A percentile compares a stretch with the other conserved stretches of the same genome.
phyloP scores from a whole-genome alignment of 192 early-diverging fungal species.

The Pecoramyces ruminantium region DNA sequence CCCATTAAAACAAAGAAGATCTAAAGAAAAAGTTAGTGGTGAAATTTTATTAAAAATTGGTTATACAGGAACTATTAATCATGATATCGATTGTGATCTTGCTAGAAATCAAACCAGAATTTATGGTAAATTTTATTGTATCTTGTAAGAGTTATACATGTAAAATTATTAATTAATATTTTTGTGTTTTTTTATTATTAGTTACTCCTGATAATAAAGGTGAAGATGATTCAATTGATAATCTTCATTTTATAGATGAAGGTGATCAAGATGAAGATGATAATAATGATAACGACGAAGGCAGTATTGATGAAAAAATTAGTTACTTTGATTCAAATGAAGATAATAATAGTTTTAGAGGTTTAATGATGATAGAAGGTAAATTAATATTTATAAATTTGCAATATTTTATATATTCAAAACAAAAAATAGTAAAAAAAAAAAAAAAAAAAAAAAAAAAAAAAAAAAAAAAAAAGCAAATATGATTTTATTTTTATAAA shows the following conservation, averaged over 20 bases:
- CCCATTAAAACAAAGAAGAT: slow-evolving; percentile 3
- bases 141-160: too few species aligned
- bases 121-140: neutral
- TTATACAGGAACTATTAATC: neutral
- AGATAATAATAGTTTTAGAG: neutral
- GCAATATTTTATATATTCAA: too few species aligned
- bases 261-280: neutral
- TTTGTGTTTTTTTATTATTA: neutral
- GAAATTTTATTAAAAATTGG: slow-evolving; percentile 3
- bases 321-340: neutral
- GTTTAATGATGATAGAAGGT: neutral
- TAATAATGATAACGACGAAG: neutral
- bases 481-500: too few species aligned
- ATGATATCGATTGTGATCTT: neutral
- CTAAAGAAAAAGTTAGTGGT: slow-evolving; percentile 13
- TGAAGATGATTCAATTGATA: neutral
- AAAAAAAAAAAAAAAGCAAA: too few species aligned
- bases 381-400: neutral
- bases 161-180: too few species aligned
- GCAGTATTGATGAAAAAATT: neutral
- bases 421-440: too few species aligned
- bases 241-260: neutral
- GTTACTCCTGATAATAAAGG: neutral
- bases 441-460: too few species aligned
- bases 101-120: neutral